Conservation (phyloP, 1,284 basidiomycete species). For the Ustilago nuda region DNA sequence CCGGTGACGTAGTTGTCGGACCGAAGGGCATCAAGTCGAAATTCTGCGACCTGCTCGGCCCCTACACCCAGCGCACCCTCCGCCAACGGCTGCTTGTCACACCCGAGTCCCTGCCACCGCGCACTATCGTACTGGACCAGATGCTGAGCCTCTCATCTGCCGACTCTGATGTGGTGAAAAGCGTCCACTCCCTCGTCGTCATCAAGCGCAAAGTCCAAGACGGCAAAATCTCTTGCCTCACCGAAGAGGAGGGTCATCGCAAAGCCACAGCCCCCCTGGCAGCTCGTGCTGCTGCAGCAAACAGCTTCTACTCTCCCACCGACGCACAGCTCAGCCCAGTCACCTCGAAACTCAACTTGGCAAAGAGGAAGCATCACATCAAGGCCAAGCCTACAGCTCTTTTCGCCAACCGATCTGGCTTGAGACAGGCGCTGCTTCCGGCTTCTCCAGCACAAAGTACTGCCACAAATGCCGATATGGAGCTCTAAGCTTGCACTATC, state of each 20-base stretch:
- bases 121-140: constrained; percentile 65
- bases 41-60: constrained; percentile 41
- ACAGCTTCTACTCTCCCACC: constrained; percentile 66
- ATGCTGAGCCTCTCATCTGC: constrained; percentile 41
- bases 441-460: constrained; percentile 49
- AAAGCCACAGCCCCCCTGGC: constrained; percentile 65
- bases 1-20: constrained; percentile 63
- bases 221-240: constrained; percentile 59
- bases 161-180: constrained; percentile 32
- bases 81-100: constrained; percentile 63
- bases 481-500: constrained; percentile 13
- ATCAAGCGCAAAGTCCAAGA: constrained; percentile 63
- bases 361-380: constrained; percentile 65
- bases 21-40: constrained; percentile 43
- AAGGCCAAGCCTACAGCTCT: constrained; percentile 67
- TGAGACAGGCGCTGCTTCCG: constrained; percentile 45
- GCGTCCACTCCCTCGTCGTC: constrained; percentile 60
- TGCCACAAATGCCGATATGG: constrained; percentile 42
- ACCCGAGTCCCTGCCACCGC: constrained; percentile 60
- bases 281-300: constrained; percentile 60
- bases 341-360: constrained; percentile 67
- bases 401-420: constrained; percentile 59
- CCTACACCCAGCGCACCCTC: constrained; percentile 37
- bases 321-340: constrained; percentile 67
- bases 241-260: constrained; percentile 67